A percentile compares a stretch with the other conserved stretches of the same genome.
These are phyloP conservation scores for Podospora anserina DNA, from an alignment of 495 filamentous ascomycete genomes.

Conservation along the genomic window DNA sequence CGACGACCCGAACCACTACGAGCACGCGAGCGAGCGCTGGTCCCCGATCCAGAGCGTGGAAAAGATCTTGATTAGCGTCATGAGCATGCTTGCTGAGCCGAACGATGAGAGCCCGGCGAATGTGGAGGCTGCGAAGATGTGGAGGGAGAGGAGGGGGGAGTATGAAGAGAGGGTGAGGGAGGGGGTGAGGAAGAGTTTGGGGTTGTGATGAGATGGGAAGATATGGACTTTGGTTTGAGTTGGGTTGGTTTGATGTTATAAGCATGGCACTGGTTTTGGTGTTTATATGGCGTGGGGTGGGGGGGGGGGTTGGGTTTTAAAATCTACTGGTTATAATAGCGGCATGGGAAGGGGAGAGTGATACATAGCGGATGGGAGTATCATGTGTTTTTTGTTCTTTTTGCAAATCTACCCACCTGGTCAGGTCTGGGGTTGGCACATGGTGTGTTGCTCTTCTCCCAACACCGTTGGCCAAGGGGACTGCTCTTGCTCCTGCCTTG, in stretches of 20 bases:
- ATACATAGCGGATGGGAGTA: background rate
- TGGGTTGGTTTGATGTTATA: background rate
- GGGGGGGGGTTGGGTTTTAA: no score
- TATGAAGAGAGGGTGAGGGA: constrained; percentile 86
- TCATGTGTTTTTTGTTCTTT: background rate
- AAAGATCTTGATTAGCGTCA: constrained; percentile 95
- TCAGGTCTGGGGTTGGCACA: background rate
- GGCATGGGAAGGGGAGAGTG: background rate
- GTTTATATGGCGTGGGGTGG: background rate
- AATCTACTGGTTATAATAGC: background rate
- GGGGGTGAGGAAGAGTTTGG: constrained; percentile 59
- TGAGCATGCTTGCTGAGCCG: constrained; percentile 98
- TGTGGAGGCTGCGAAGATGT: constrained; percentile 98
- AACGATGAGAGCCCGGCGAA: constrained; percentile 99
- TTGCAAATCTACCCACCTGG: background rate
- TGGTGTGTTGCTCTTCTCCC: background rate
- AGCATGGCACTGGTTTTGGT: background rate
- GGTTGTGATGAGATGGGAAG: constrained; percentile 37
- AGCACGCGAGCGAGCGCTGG: constrained; percentile 94
- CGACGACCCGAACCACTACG: constrained; percentile 98
- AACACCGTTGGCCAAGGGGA: background rate
- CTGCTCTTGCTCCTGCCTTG: background rate
- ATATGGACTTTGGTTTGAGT: background rate
- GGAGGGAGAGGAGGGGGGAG: constrained; percentile 77
- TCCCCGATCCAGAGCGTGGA: constrained; percentile 94